These are phyloP conservation scores for Teratosphaeria pseudoeucalypti DNA, from an alignment of 2,329 filamentous ascomycete species.

Conservation along the genomic window DNA sequence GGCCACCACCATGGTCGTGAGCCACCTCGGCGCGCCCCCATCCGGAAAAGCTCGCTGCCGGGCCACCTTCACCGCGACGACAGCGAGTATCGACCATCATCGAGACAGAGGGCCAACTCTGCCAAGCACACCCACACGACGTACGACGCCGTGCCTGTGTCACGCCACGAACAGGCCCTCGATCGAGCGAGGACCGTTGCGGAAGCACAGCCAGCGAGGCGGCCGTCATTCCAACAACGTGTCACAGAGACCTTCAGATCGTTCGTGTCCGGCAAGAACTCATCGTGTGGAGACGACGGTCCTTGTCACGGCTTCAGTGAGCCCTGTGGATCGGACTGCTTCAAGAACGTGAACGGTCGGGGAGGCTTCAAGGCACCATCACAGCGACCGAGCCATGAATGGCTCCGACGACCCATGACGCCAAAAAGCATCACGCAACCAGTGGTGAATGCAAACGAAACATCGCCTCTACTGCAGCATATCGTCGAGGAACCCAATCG, in stretches of 20 bases:
- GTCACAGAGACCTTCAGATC: slow-evolving; percentile 37
- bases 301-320: slow-evolving; percentile 54
- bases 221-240: slow-evolving; percentile 32
- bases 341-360: slow-evolving; percentile 38
- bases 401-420: slow-evolving; percentile 11
- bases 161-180: neutral
- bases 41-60: slow-evolving; percentile 10
- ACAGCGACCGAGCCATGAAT: slow-evolving; percentile 11
- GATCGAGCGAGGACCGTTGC: neutral
- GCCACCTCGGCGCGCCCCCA: slow-evolving; percentile 4
- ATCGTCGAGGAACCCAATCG: slow-evolving; percentile 12
- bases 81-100: slow-evolving; percentile 2
- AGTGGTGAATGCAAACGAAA: slow-evolving; percentile 12
- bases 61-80: slow-evolving; percentile 7
- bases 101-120: neutral
- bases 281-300: slow-evolving; percentile 46
- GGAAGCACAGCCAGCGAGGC: slow-evolving; percentile 3
- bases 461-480: slow-evolving; percentile 19
- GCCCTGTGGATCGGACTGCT: slow-evolving; percentile 51
- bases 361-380: slow-evolving; percentile 19
- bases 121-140: neutral
- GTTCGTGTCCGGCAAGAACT: slow-evolving; percentile 30
- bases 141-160: neutral
- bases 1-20: slow-evolving; percentile 17
- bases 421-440: slow-evolving; percentile 12